Conservation (phyloP, 306 rosid species). For the Sicyos baderoa region DNA sequence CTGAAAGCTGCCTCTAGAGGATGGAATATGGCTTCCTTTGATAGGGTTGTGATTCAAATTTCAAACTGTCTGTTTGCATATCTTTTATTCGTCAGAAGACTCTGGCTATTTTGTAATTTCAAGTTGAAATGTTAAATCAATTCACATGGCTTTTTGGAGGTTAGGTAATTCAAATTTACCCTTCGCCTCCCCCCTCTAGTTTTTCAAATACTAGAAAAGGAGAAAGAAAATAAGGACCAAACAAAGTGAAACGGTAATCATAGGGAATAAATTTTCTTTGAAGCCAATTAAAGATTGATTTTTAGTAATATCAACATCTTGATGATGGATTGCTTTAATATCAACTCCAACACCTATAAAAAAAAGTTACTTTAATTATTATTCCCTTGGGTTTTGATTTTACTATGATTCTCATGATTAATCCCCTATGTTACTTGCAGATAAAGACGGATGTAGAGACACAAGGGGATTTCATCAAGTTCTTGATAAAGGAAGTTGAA, state of each 20-base stretch:
- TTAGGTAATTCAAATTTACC: neutral
- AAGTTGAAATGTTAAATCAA: neutral
- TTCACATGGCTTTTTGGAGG: neutral
- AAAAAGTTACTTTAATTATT: conserved; percentile 3
- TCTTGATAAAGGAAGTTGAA: conserved; percentile 82
- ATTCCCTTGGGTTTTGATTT: neutral
- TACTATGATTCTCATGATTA: neutral
- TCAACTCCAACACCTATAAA: neutral
- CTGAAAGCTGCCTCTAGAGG: no score
- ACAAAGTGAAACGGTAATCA: conserved; percentile 3
- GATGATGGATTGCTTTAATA: conserved; percentile 5
- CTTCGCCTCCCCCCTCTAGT: neutral
- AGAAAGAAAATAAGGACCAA: neutral
- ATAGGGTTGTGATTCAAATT: conserved; percentile 27
- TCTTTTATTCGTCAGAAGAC: neutral
- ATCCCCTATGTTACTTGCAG: conserved; percentile 34
- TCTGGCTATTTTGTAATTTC: neutral
- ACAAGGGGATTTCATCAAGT: conserved; percentile 86
- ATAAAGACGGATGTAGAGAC: conserved; percentile 93
- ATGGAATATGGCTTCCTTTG: conserved; percentile 23
- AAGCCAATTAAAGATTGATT: conserved; percentile 27
- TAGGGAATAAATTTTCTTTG: conserved; percentile 9
- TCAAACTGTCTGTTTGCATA: neutral
- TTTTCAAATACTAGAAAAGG: neutral
- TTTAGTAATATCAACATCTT: conserved; percentile 2